Base-by-base conservation (phyloP, 2,329 filamentous ascomycete genomes). In the Aspergillus fructus region DNA sequence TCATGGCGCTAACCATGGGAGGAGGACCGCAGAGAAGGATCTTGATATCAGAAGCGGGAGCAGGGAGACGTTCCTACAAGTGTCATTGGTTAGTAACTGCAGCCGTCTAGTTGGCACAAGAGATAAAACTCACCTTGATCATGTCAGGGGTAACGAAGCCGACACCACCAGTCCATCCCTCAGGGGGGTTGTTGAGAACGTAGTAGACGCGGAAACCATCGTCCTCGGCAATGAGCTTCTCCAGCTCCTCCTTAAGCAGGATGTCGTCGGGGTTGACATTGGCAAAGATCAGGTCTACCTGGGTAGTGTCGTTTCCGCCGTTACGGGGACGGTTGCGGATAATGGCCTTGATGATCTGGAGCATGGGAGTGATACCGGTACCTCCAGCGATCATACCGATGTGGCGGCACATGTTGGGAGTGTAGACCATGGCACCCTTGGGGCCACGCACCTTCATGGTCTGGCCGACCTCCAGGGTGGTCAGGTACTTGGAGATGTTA, bases 321-420 rank as follows among this genome's bases (percentile, higher is more conserved):
- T 79, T 80, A 59, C 76, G 76, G 53, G 79, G 78, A 60, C 91
- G 86, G 69, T 91, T 91, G 66, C 91, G 86, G 68, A 93, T 85
- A 67, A 97, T 92, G 58, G 93, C 94, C 69, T 92, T 89, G 74
- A 96, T 87, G 68, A 99, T 87, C 81, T 99, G 94, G 62, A 97
- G 85, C 94, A 99, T 99, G 60, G 94, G 94, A 9, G 94, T 97
- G 76, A 99, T 97, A 67, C 94, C 94, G 34, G 94, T 97, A 64
- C 94, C 94, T 66, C 94, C 94, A 63, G 94, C 92, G 72, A 99
- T 91, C 94, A 99, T 99, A 72, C 93, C 94, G 66, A 99, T 96
- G 78, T 90, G 90, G 64, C 90, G 88, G 68, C 93, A 91, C 90
- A 99, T 93, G 83, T 97, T 97, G 68, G 93, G 92, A 17, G 89